Evolutionary conservation across 805 yeast species (phyloP), one percentile per base, ranked within the genome.

Genomic region (Yarrowia hollandica): DNA sequence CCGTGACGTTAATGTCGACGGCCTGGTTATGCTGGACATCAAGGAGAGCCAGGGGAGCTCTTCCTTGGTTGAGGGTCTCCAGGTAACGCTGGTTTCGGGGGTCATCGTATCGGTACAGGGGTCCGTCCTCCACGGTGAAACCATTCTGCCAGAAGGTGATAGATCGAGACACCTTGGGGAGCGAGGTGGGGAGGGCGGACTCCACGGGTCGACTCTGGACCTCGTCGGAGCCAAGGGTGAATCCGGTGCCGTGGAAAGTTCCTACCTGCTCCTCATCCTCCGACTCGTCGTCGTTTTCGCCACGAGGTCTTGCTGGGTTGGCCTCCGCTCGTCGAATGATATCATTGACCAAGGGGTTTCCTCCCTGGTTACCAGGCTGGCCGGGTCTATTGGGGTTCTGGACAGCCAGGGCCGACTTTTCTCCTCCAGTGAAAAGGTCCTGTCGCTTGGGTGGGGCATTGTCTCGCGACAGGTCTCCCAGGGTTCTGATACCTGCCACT

Each of bases 91-190:
- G 84, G 70, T 92, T 94, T n/a, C 80, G 83, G 5, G 96, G 96
- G 70, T 94, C 98, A 67, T 92, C 97, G 70, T 90, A 94, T 61
- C 94, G 78, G 70, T 81, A 85, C 60, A 94, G 78, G 21, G 82
- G 82, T 2, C 98, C 98, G 50, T 91, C 96, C 28, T 94, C 98
- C 22, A 94, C 90, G 63, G 90, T 89, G 73, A 94, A 94, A 1
- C 99, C 99, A 67, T 94, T 92, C 65, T 84, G 86, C 99, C 99
- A 94, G 71, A 94, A 92, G 0, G 96, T 89, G 62, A 94, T 86
- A 39, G 87, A 87, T 68, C 98, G 80, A 15, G 80, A 78, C 5
- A 86, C 96, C 61, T 82, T 84, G 35, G 74, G 58, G 9, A 52
- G 44, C 14, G 58, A 22, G 21, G 58, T 26, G 12, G 58, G 58